Evolutionary conservation across 768 basidiomycete genomes (phyloP).

Genomic region (Trametes coccinea): DNA sequence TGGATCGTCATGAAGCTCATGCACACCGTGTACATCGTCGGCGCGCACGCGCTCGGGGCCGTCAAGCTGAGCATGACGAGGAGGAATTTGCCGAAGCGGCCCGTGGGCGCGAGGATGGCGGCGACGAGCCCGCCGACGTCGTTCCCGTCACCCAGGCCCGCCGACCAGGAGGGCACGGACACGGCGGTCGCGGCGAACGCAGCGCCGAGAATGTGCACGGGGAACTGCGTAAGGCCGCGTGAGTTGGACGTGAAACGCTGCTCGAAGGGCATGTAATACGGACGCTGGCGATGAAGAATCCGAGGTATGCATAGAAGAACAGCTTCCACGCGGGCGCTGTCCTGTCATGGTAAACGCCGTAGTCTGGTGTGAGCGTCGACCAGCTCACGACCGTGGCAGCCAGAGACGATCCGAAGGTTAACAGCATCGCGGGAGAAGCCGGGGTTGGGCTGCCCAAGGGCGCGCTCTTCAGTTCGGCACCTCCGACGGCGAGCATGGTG

Average conservation of each 20-base stretch:
- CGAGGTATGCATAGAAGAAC: conserved; percentile 47
- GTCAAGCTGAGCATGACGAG: conserved; percentile 47
- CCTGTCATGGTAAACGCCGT: conserved; percentile 48
- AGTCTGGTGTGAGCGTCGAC: conserved; percentile 46
- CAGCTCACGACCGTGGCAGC: conserved; percentile 44
- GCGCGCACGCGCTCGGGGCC: conserved; percentile 55
- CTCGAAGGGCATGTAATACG: conserved; percentile 19
- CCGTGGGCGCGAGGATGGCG: conserved; percentile 39
- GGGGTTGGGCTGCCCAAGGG: conserved; percentile 24
- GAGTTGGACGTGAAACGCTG: neutral
- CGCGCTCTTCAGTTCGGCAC: conserved; percentile 32
- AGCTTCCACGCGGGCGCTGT: conserved; percentile 34
- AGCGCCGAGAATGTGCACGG: conserved; percentile 46
- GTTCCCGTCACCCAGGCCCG: conserved; percentile 39
- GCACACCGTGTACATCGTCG: conserved; percentile 58
- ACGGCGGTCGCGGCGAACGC: conserved; percentile 46
- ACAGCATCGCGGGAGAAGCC: conserved; percentile 35
- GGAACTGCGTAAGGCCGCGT: conserved; percentile 29
- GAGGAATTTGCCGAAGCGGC: conserved; percentile 46
- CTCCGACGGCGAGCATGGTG: conserved; percentile 39
- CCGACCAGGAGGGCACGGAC: conserved; percentile 41
- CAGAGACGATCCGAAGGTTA: conserved; percentile 47
- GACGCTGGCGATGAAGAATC: conserved; percentile 44
- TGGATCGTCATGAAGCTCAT: conserved; percentile 46
- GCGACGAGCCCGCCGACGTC: conserved; percentile 49